A percentile compares a stretch with the other conserved stretches of the same genome.
Evolutionary conservation across 2,329 filamentous ascomycete genomes (phyloP).

Genomic region (Neonectria sp.): DNA sequence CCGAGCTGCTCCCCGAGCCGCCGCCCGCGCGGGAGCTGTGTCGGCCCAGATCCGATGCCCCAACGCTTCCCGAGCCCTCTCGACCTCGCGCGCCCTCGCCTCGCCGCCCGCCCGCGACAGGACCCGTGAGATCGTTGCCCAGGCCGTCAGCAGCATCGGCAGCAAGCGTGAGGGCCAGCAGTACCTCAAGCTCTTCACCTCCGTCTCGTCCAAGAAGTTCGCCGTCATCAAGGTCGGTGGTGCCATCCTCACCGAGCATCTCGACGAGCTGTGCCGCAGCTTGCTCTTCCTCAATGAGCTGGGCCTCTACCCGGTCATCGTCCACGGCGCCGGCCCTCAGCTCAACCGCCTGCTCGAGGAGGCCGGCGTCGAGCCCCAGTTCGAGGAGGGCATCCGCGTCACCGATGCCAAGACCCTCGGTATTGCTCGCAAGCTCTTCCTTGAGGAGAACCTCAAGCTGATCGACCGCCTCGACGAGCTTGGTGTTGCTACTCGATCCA

Average conservation of each 20-base stretch:
- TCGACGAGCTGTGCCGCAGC: slow-evolving; percentile 91
- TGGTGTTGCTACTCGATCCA: slow-evolving; percentile 89
- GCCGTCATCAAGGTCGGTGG: slow-evolving; percentile 99
- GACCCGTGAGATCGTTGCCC: slow-evolving; percentile 56
- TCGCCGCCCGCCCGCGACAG: slow-evolving; percentile 45
- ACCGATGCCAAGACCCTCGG: slow-evolving; percentile 96
- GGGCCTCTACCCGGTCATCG: slow-evolving; percentile 93
- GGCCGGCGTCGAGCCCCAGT: slow-evolving; percentile 93
- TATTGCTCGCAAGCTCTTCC: slow-evolving; percentile 91
- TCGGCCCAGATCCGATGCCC: slow-evolving; percentile 45
- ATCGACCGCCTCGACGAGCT: slow-evolving; percentile 91
- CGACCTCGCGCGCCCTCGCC: slow-evolving; percentile 40
- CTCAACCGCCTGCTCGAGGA: slow-evolving; percentile 92
- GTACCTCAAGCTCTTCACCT: slow-evolving; percentile 97
- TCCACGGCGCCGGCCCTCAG: slow-evolving; percentile 95
- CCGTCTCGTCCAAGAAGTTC: slow-evolving; percentile 96
- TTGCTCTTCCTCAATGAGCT: slow-evolving; percentile 95
- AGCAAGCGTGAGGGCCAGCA: slow-evolving; percentile 97
- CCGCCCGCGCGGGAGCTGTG: slow-evolving; percentile 37
- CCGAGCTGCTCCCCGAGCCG: slow-evolving; percentile 54
- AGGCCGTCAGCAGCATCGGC: slow-evolving; percentile 91
- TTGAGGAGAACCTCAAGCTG: slow-evolving; percentile 86
- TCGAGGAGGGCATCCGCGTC: slow-evolving; percentile 95
- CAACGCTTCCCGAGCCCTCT: slow-evolving; percentile 47
- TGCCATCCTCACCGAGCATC: slow-evolving; percentile 93